Evolutionary conservation across 2,329 filamentous ascomycete species (phyloP).

Genomic region (Apiospora koreana): DNA sequence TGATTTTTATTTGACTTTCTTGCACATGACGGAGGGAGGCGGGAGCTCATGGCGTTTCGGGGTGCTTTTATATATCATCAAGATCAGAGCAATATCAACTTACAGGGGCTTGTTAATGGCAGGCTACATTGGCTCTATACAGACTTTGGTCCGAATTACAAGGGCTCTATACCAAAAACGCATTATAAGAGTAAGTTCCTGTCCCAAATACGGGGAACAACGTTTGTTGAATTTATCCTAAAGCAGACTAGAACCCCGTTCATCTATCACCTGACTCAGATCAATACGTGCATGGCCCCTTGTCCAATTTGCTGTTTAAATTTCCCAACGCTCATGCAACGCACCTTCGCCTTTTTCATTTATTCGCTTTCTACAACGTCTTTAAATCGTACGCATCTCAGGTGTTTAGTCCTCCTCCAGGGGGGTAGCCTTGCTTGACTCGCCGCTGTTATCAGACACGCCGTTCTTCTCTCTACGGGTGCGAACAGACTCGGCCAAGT

Average conservation of each 20-base stretch:
- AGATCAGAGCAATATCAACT: background rate
- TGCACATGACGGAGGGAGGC: background rate
- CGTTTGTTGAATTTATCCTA: background rate
- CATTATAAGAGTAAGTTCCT: background rate
- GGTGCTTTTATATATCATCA: background rate
- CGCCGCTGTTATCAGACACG: constrained; percentile 30
- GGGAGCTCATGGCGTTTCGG: background rate
- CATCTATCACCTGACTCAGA: background rate
- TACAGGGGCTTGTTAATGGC: background rate
- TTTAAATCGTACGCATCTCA: background rate
- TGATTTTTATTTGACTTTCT: background rate
- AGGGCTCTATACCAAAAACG: background rate
- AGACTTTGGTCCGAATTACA: background rate
- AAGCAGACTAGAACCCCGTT: background rate
- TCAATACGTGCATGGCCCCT: background rate
- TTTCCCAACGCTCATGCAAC: background rate
- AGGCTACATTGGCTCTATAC: background rate
- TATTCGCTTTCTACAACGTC: background rate
- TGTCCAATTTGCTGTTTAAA: background rate
- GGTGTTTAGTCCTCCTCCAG: constrained; percentile 51
- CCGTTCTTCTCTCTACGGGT: constrained; percentile 63
- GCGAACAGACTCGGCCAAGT: constrained; percentile 82
- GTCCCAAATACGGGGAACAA: background rate
- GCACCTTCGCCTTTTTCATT: background rate
- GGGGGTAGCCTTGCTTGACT: constrained; percentile 42